phyloP scores from a whole-genome alignment of 2,329 filamentous ascomycete species.

The Phyllosticta citriasiana region DNA sequence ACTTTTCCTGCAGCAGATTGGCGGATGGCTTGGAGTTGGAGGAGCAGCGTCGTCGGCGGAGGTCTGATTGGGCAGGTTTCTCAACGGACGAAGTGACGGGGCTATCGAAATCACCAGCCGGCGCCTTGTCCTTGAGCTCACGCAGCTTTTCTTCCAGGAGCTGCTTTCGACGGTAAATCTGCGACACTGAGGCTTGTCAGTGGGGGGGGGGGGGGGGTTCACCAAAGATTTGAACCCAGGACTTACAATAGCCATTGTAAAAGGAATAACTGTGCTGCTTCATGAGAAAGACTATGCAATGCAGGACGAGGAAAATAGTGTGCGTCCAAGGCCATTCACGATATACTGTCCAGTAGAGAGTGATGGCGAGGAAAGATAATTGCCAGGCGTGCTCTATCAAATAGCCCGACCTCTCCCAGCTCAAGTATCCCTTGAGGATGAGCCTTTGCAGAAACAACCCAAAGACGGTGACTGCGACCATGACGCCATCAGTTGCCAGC shows the following conservation, averaged over 20 bases:
- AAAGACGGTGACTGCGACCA: slow-evolving; percentile 57
- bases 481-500: slow-evolving; percentile 54
- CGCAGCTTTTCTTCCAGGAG: slow-evolving; percentile 42
- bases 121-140: slow-evolving; percentile 46
- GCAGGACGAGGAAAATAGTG: slow-evolving; percentile 66
- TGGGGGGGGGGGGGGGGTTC: too few relatives aligned
- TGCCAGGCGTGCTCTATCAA: slow-evolving; percentile 70
- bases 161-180: slow-evolving; percentile 41
- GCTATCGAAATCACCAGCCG: slow-evolving; percentile 16
- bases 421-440: slow-evolving; percentile 49
- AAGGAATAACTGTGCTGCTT: slow-evolving; percentile 75
- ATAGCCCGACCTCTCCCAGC: slow-evolving; percentile 62
- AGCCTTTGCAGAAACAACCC: slow-evolving; percentile 56
- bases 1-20: slow-evolving; percentile 36
- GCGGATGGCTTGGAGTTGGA: slow-evolving; percentile 28
- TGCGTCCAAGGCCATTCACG: slow-evolving; percentile 78
- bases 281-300: slow-evolving; percentile 69
- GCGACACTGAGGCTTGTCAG: slow-evolving; percentile 36
- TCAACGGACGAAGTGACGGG: slow-evolving; percentile 2
- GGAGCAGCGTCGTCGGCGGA: slow-evolving; percentile 21
- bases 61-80: slow-evolving; percentile 4
- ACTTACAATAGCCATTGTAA: slow-evolving; percentile 59
- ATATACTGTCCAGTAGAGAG: slow-evolving; percentile 56
- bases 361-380: slow-evolving; percentile 48
- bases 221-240: background rate